Percentiles rank a stretch among this genome's conserved stretches.
Conservation (phyloP, 2,329 filamentous ascomycete species). For the Phialophora verrucosa region DNA sequence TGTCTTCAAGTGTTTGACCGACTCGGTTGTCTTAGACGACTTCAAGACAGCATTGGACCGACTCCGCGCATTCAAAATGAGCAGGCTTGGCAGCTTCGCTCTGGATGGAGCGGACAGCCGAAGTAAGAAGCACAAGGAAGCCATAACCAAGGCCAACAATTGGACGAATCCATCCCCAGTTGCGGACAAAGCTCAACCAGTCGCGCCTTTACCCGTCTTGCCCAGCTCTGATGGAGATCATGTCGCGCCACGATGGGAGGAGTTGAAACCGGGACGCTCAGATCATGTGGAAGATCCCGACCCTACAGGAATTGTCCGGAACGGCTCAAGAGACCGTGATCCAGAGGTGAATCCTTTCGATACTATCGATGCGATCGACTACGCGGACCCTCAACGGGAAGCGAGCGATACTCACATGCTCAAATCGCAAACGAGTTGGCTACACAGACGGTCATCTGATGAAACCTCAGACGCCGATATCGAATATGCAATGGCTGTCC, state of each 20-base stretch:
- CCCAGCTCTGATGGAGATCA: slow-evolving; percentile 33
- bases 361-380: slow-evolving; percentile 35
- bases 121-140: slow-evolving; percentile 35
- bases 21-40: slow-evolving; percentile 65
- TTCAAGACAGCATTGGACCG: slow-evolving; percentile 61
- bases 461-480: slow-evolving; percentile 35
- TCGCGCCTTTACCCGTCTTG: slow-evolving; percentile 24
- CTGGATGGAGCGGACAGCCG: slow-evolving; percentile 33
- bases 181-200: slow-evolving; percentile 27
- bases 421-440: slow-evolving; percentile 30
- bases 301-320: slow-evolving; percentile 28
- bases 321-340: slow-evolving; percentile 39
- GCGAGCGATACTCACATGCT: slow-evolving; percentile 35
- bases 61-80: slow-evolving; percentile 40
- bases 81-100: slow-evolving; percentile 40
- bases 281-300: slow-evolving; percentile 30
- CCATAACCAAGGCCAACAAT: slow-evolving; percentile 31
- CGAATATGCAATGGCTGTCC: slow-evolving; percentile 38
- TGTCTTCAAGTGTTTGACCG: slow-evolving; percentile 66
- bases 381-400: slow-evolving; percentile 34
- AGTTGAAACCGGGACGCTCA: slow-evolving; percentile 27
- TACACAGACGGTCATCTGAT: slow-evolving; percentile 28
- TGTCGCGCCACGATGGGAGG: slow-evolving; percentile 29
- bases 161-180: slow-evolving; percentile 35
- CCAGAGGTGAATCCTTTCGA: slow-evolving; percentile 36